Base-by-base conservation (phyloP, 148 eudicot genomes). In the Drosera capensis region DNA sequence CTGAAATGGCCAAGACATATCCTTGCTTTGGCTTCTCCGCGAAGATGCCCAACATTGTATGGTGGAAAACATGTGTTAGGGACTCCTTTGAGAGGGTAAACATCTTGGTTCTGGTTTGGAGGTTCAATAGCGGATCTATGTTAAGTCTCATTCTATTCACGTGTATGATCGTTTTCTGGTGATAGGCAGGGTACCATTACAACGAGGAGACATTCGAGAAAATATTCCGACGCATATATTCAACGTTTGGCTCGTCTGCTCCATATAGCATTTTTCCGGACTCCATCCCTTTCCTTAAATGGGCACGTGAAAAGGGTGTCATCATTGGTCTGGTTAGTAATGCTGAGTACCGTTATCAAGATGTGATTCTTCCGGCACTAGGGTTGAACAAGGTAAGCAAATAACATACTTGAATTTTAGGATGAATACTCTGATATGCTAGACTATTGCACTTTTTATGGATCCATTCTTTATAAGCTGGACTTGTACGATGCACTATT, bases 51-150 rank as follows among this genome's bases (percentile, higher is more conserved):
- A 90, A 90, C 61, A 67, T 80, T 48, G 71, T 84, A 5, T 90
- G 97, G 97, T 90, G 97, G 97, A 84, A 80, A 74, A 83, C 84
- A 35, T 75, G 84, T 45, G 97, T 90, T 11, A 63, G 69, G 43
- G 80, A 90, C 65, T 84, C 97, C 54, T 90, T 90, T 49, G 43
- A 67, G 42, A 65, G 67, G 82, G 97, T 90, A 62, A 72, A 47
- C 38, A 13, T 34, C 38, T 30, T 14, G 40, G 4, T 39, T 1
- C 17, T 1, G 6, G 17, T 20, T 13, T 1, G 6, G 5, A n/a
- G 3, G 43, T 39, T 13, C 14, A 13, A 17, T 39, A 39, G 43
- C 6, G 5, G n/a, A 37, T 8, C 14, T 37, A 14, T 37, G 40
- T 15, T 14, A 13, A 37, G 3, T 37, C 40, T 14, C 14, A 30